Evolutionary conservation across 164 flowering plant genomes (phyloP).

Genomic region (Liriodendron chinense): DNA sequence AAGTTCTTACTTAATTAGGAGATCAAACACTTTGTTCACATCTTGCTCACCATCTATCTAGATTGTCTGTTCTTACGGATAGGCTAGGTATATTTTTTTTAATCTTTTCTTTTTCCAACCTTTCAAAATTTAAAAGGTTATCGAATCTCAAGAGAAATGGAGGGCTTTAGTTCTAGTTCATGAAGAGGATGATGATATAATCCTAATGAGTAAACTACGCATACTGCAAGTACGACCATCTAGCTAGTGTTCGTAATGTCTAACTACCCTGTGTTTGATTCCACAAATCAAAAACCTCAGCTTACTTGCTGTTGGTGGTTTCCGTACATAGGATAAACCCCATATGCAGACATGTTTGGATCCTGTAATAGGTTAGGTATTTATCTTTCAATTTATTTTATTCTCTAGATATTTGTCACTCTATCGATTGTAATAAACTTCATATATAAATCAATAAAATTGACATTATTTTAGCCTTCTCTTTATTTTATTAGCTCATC

Average conservation of each 20-base stretch:
- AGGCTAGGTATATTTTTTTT: no score
- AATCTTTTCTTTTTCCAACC: neutral
- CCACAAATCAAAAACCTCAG: constrained; percentile 29
- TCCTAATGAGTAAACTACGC: constrained; percentile 26
- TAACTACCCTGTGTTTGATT: constrained; percentile 5
- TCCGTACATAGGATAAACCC: constrained; percentile 74
- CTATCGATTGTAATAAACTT: no score
- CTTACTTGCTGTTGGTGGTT: constrained; percentile 88
- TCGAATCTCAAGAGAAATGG: constrained; percentile 24
- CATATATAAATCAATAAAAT: no score
- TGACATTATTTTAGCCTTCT: no score
- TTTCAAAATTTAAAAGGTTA: constrained; percentile 27
- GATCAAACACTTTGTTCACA: no score
- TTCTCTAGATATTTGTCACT: no score
- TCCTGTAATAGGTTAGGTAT: no score
- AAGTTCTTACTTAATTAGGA: no score
- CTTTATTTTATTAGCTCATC: no score
- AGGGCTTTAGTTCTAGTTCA: constrained; percentile 45
- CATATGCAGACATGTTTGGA: constrained; percentile 74
- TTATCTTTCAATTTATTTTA: no score
- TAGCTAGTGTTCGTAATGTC: constrained; percentile 8
- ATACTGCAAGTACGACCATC: constrained; percentile 12
- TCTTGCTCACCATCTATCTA: no score
- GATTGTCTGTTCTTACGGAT: no score
- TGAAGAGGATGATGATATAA: constrained; percentile 35